These are phyloP conservation scores for Crinitomyces ghanaensis DNA, from an alignment of 805 yeast species.

Conservation along the genomic window DNA sequence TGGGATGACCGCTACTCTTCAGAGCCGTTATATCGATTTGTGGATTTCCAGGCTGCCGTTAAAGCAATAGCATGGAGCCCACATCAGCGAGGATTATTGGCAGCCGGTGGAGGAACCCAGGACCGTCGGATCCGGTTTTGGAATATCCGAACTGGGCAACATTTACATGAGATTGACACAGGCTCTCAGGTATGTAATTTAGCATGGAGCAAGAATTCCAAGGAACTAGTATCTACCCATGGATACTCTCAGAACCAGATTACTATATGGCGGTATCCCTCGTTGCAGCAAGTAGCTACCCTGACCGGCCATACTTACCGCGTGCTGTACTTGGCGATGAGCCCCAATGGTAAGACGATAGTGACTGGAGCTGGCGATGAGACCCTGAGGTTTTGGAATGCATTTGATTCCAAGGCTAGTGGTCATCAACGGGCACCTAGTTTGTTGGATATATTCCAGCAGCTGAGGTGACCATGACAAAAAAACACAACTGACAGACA, in stretches of 20 bases:
- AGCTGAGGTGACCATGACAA: constrained; percentile 15
- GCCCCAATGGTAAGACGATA: constrained; percentile 93
- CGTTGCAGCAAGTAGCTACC: constrained; percentile 86
- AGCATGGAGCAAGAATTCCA: constrained; percentile 84
- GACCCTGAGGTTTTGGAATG: constrained; percentile 90
- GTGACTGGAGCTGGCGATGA: constrained; percentile 99
- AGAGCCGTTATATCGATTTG: constrained; percentile 60
- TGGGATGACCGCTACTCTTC: constrained; percentile 76
- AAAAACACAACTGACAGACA: too few species aligned
- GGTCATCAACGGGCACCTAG: constrained; percentile 3
- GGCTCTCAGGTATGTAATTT: constrained; percentile 95
- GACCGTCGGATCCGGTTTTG: constrained; percentile 84
- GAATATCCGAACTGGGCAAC: constrained; percentile 74
- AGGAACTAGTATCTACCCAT: constrained; percentile 88
- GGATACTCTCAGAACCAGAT: constrained; percentile 88
- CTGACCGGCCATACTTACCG: constrained; percentile 91
- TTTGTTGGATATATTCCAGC: constrained; percentile 15
- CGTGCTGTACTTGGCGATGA: constrained; percentile 76
- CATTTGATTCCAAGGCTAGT: constrained; percentile 43
- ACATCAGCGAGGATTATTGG: constrained; percentile 85
- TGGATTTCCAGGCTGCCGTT: constrained; percentile 88
- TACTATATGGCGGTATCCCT: constrained; percentile 87
- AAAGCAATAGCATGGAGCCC: constrained; percentile 98
- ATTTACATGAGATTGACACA: constrained; percentile 73
- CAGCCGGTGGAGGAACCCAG: constrained; percentile 96